These are phyloP conservation scores for Boletales sp. DNA, from an alignment of 768 basidiomycete species.

Conservation along the genomic window DNA sequence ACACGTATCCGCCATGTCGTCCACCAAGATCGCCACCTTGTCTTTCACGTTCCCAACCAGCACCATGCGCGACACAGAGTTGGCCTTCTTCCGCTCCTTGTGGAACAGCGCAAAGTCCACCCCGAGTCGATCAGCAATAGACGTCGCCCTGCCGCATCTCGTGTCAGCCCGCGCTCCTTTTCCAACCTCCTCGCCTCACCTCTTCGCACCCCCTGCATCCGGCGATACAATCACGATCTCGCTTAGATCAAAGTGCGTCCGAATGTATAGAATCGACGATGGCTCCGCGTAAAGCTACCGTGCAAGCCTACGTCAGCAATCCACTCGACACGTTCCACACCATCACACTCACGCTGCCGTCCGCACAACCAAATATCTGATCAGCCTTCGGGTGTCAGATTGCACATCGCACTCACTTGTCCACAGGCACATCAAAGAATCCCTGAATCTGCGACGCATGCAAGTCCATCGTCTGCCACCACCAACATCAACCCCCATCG, in stretches of 20 bases:
- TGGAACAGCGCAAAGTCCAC: constrained; percentile 99
- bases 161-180: constrained; percentile 12
- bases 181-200: constrained; percentile 44
- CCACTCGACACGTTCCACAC: constrained; percentile 2
- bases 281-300: constrained; percentile 90
- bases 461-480: constrained; percentile 88
- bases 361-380: not conserved
- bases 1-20: constrained; percentile 98
- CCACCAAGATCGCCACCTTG: constrained; percentile 91
- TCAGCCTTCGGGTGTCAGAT: constrained; percentile 13
- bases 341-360: constrained; percentile 46
- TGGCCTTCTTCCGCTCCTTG: constrained; percentile 97
- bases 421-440: constrained; percentile 99
- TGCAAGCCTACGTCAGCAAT: constrained; percentile 18
- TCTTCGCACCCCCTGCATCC: constrained; percentile 97
- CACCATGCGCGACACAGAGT: constrained; percentile 92
- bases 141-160: constrained; percentile 70
- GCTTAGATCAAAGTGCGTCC: constrained; percentile 79
- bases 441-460: constrained; percentile 99
- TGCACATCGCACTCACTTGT: constrained; percentile 71
- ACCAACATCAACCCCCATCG: constrained; percentile 2
- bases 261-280: constrained; percentile 91
- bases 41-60: constrained; percentile 92
- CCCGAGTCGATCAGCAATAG: constrained; percentile 92
- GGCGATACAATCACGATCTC: constrained; percentile 95